Percentiles rank a stretch among this genome's conserved stretches.
Conservation (phyloP, 441 rosid genomes). For the Syzygium malaccense region DNA sequence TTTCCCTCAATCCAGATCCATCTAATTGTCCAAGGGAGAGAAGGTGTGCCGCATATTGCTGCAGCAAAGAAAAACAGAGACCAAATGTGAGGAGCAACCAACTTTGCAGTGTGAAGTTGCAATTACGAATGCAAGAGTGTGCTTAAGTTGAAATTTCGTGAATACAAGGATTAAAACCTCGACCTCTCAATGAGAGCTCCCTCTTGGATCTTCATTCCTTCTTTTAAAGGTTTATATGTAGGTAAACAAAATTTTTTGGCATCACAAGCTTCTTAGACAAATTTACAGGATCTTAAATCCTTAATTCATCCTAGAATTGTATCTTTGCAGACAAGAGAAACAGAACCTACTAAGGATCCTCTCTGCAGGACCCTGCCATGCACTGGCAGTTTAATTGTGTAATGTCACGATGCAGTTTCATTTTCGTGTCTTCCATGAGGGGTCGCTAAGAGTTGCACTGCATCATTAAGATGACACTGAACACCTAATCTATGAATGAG, state of each 20-base stretch:
- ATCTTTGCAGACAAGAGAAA: neutral
- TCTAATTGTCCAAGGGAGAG: conserved; percentile 80
- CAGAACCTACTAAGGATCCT: neutral
- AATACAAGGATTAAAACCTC: neutral
- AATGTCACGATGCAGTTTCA: neutral
- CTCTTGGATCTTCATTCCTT: neutral
- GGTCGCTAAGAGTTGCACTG: neutral
- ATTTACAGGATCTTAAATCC: neutral
- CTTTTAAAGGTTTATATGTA: neutral
- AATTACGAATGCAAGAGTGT: neutral
- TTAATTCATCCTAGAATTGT: neutral
- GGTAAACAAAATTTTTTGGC: neutral
- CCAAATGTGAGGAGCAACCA: neutral
- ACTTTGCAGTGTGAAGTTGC: fast-evolving
- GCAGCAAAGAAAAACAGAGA: conserved; percentile 20
- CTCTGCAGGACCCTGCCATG: neutral
- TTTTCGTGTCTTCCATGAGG: neutral
- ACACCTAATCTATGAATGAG: neutral
- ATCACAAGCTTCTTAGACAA: neutral
- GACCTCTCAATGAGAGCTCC: neutral
- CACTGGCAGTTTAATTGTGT: neutral
- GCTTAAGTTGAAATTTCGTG: neutral
- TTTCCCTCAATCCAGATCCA: conserved; percentile 47
- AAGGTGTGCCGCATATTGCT: conserved; percentile 90
- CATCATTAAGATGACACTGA: neutral